These are phyloP conservation scores for Eucalyptus victrix DNA, from an alignment of 345 rosid species.

Conservation along the genomic window DNA sequence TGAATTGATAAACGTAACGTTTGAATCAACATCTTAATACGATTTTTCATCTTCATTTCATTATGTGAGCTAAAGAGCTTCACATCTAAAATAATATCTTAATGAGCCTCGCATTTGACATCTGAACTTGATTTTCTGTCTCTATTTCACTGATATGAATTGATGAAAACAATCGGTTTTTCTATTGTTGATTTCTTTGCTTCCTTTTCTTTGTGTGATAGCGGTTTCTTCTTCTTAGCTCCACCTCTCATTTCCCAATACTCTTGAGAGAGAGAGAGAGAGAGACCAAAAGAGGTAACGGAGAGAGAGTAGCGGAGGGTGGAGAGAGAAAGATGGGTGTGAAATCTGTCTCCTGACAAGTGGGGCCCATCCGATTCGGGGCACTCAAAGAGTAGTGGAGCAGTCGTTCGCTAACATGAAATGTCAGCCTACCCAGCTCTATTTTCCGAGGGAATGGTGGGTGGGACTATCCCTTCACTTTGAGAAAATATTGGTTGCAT, in stretches of 20 bases:
- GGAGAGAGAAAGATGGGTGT: not conserved
- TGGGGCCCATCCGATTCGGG: too few species aligned
- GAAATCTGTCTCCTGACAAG: not conserved
- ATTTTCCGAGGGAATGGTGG: not conserved
- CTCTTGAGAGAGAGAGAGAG: too few species aligned
- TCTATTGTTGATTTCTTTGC: not conserved
- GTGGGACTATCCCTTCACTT: too few species aligned
- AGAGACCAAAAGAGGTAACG: too few species aligned
- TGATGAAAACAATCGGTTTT: not conserved
- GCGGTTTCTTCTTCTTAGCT: not conserved
- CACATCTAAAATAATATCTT: too few species aligned
- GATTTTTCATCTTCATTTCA: too few species aligned
- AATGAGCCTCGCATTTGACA: not conserved
- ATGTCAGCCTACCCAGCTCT: not conserved
- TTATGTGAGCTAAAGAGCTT: not conserved
- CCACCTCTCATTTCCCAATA: too few species aligned
- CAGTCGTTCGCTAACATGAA: not conserved
- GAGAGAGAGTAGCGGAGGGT: too few species aligned
- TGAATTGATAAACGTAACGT: not conserved
- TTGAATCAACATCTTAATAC: not conserved
- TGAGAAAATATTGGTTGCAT: conserved; percentile 3
- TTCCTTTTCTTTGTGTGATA: not conserved
- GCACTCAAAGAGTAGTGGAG: not conserved
- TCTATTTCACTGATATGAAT: not conserved
- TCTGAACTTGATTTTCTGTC: not conserved